Evolutionary conservation across 2,329 filamentous ascomycete genomes (phyloP).

Genomic region (Malbranchea zuffiana): DNA sequence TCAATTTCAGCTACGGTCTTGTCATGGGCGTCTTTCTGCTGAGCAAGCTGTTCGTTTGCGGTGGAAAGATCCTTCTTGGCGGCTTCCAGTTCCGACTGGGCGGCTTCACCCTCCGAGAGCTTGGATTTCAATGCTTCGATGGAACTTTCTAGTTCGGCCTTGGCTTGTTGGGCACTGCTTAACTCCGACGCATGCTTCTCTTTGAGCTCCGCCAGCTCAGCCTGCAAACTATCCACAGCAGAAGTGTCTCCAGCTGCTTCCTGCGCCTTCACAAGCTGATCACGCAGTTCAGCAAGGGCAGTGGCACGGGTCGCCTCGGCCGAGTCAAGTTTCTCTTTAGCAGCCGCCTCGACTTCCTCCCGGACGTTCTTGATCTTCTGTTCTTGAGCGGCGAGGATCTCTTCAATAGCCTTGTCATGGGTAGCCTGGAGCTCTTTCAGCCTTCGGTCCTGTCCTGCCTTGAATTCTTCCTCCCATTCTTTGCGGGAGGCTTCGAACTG

Average conservation of each 20-base stretch:
- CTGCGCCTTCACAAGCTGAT: conserved; percentile 28
- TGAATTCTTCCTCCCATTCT: conserved; percentile 30
- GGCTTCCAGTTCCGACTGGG: conserved; percentile 55
- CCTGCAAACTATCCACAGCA: conserved; percentile 28
- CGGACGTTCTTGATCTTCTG: conserved; percentile 29
- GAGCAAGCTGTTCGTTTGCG: conserved; percentile 25
- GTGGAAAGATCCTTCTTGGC: conserved; percentile 44
- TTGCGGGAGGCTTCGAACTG: conserved; percentile 25
- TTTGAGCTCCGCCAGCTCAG: conserved; percentile 44
- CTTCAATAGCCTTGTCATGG: conserved; percentile 32
- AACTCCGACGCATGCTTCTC: conserved; percentile 41
- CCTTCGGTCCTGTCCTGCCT: conserved; percentile 26
- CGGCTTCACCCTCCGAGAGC: conserved; percentile 71
- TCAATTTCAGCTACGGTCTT: conserved; percentile 30
- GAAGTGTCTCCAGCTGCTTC: conserved; percentile 30
- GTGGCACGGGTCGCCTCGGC: conserved; percentile 28
- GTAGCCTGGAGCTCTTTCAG: conserved; percentile 28
- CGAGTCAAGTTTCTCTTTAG: conserved; percentile 28
- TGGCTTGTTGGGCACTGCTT: conserved; percentile 33
- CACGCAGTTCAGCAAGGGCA: conserved; percentile 24
- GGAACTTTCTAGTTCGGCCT: conserved; percentile 36
- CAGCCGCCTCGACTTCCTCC: conserved; percentile 27
- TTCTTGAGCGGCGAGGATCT: conserved; percentile 31
- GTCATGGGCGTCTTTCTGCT: conserved; percentile 28
- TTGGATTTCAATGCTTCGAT: conserved; percentile 35